Percentiles rank a stretch among this genome's conserved stretches.
These are phyloP conservation scores for Handroanthus guayacan DNA, from an alignment of 257 asterid species.

Conservation along the genomic window DNA sequence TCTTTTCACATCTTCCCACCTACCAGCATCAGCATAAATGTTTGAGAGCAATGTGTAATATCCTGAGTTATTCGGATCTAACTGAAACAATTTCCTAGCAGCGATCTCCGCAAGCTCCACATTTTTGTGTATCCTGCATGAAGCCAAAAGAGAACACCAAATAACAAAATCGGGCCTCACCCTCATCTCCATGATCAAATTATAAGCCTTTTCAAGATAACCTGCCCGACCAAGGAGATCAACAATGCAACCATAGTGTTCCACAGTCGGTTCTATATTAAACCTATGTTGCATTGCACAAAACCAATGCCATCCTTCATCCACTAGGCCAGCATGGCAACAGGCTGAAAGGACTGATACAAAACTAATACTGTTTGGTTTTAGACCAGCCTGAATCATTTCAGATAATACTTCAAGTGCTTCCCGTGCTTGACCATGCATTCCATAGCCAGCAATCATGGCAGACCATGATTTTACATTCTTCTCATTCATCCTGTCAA, in stretches of 20 bases:
- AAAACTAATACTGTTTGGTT: conserved; percentile 82
- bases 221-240: conserved; percentile 99
- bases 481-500: conserved; percentile 69
- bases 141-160: conserved; percentile 92
- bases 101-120: conserved; percentile 84
- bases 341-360: conserved; percentile 92
- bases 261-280: conserved; percentile 65
- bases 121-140: conserved; percentile 85
- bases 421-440: conserved; percentile 90
- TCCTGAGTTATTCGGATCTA: conserved; percentile 82
- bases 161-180: conserved; percentile 75
- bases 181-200: conserved; percentile 75
- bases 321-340: conserved; percentile 89
- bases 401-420: conserved; percentile 73
- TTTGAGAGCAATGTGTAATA: conserved; percentile 83
- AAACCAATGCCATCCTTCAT: conserved; percentile 97
- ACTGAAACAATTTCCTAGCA: conserved; percentile 73
- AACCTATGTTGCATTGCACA: conserved; percentile 78
- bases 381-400: conserved; percentile 69
- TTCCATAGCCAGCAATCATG: conserved; percentile 93
- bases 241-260: conserved; percentile 95
- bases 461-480: conserved; percentile 95
- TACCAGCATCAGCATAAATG: conserved; percentile 89
- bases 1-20: conserved; percentile 88
- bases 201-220: conserved; percentile 69